A percentile compares a stretch with the other conserved stretches of the same genome.
phyloP scores from a whole-genome alignment of 371 early-diverging fungal genomes.

The Apophysomyces elegans region DNA sequence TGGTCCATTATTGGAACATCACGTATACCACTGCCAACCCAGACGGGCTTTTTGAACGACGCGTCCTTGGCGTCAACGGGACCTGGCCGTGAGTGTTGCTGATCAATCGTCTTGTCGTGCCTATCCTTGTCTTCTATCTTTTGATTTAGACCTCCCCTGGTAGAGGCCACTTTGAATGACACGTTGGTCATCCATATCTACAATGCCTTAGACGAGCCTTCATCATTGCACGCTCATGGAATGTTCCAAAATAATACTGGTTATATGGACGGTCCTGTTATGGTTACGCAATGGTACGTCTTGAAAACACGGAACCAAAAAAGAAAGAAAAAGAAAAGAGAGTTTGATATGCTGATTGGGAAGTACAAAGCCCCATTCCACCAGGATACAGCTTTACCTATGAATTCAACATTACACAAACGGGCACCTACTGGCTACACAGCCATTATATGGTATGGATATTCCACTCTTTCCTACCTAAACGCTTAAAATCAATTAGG shows the following conservation, averaged over 20 bases:
- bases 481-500: constrained; percentile 23
- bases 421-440: constrained; percentile 82
- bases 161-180: constrained; percentile 55
- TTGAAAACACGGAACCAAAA: neutral
- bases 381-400: constrained; percentile 64
- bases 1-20: constrained; percentile 73
- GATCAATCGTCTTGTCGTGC: constrained; percentile 2
- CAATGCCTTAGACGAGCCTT: constrained; percentile 65
- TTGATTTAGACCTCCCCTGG: constrained; percentile 41
- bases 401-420: constrained; percentile 63
- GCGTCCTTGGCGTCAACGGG: constrained; percentile 77
- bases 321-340: neutral
- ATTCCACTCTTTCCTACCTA: too few relatives aligned
- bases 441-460: constrained; percentile 55
- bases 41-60: constrained; percentile 62
- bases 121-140: neutral
- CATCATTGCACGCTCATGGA: constrained; percentile 74
- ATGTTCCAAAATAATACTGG: constrained; percentile 63
- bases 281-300: constrained; percentile 63
- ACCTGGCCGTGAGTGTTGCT: constrained; percentile 64
- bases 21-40: constrained; percentile 71
- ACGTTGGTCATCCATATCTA: constrained; percentile 64
- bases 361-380: constrained; percentile 29
- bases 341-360: neutral
- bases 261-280: constrained; percentile 67